Evolutionary conservation across 768 basidiomycete genomes (phyloP).

Genomic region (Lactifluus volemus): DNA sequence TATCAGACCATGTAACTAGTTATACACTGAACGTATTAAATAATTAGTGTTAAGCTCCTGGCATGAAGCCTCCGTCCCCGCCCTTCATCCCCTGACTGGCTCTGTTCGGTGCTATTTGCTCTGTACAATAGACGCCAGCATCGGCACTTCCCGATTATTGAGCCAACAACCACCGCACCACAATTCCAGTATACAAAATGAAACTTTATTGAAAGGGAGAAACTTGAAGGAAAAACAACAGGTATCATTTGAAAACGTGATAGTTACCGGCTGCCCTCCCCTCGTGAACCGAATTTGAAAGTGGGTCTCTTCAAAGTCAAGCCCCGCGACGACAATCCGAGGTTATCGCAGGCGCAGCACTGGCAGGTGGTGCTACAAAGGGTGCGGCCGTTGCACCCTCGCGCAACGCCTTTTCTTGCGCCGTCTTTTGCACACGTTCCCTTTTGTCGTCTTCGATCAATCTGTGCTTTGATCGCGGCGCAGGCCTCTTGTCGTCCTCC

Average conservation of each 20-base stretch:
- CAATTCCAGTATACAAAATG: too few species aligned
- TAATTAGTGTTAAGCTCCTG: too few species aligned
- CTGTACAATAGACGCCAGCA: too few species aligned
- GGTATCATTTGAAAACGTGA: slow-evolving; percentile 69
- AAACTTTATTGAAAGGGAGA: too few species aligned
- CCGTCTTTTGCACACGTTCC: slow-evolving; percentile 81
- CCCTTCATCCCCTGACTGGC: too few species aligned
- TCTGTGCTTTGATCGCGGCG: slow-evolving; percentile 85
- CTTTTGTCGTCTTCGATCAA: slow-evolving; percentile 92
- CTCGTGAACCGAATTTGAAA: slow-evolving; percentile 82
- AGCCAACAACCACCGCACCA: too few species aligned
- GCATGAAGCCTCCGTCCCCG: too few species aligned
- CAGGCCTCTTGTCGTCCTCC: slow-evolving; percentile 76
- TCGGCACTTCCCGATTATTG: too few species aligned
- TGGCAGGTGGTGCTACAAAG: slow-evolving; percentile 29
- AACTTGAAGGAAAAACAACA: slow-evolving; percentile 44
- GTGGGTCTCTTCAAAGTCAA: slow-evolving; percentile 80
- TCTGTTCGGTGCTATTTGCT: too few species aligned
- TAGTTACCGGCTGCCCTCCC: slow-evolving; percentile 75
- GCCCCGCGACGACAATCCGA: slow-evolving; percentile 45
- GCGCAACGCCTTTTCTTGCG: slow-evolving; percentile 84
- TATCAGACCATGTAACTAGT: too few species aligned
- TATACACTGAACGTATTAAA: too few species aligned
- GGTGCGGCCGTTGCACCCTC: slow-evolving; percentile 53
- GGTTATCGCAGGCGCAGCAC: slow-evolving; percentile 31